Percentiles rank a stretch among this genome's conserved stretches.
Conservation (phyloP, 352 stramenopile species). For the Phytophthora constricta region DNA sequence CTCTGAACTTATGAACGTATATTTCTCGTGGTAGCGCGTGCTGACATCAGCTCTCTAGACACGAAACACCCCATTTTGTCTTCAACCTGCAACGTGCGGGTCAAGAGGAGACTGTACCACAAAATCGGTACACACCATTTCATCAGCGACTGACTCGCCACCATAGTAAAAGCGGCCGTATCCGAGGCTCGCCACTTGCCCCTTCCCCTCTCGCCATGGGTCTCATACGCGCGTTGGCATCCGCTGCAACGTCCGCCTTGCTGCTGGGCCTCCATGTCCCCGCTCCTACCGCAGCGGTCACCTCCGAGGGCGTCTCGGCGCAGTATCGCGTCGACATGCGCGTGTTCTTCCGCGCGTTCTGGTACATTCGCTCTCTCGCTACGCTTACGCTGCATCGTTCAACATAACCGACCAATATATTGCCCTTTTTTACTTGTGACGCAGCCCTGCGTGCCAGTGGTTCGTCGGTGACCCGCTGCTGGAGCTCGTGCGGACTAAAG, state of each 20-base stretch:
- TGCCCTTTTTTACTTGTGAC: not conserved
- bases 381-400: not conserved
- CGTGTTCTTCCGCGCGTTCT: constrained; percentile 81
- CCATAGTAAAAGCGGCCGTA: not conserved
- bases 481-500: constrained; percentile 68
- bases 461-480: constrained; percentile 77
- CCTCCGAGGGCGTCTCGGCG: constrained; percentile 25
- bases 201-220: constrained; percentile 26
- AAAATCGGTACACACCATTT: not conserved
- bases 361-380: constrained; percentile 38
- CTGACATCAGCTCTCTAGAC: too few species aligned
- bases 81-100: too few species aligned
- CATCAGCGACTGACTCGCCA: constrained; percentile 17
- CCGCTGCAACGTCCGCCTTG: constrained; percentile 26
- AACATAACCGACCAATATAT: constrained; percentile 8
- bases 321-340: constrained; percentile 63
- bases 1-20: too few species aligned
- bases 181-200: constrained; percentile 9
- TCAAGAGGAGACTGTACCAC: not conserved
- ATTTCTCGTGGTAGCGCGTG: too few species aligned
- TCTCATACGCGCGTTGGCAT: constrained; percentile 24
- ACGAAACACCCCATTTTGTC: too few species aligned
- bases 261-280: constrained; percentile 31
- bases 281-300: constrained; percentile 1
- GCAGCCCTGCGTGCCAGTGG: constrained; percentile 82